Conservation (phyloP, 495 filamentous ascomycete species). For the Barbatosphaeria neglecta region DNA sequence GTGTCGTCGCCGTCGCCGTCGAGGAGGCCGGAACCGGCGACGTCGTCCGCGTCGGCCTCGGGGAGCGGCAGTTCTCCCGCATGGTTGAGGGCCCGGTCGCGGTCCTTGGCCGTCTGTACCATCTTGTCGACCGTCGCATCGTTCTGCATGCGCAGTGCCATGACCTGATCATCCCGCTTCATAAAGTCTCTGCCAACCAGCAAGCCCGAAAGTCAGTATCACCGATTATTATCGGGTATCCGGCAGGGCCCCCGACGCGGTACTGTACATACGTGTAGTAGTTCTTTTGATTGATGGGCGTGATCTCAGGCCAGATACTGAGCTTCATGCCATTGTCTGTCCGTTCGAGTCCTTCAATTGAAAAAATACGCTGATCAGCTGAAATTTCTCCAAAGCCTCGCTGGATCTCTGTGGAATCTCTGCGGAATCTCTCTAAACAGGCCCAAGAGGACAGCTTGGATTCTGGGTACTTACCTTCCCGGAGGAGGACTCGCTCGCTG, state of each 20-base stretch:
- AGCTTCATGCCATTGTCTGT: constrained; percentile 97
- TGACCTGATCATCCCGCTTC: constrained; percentile 92
- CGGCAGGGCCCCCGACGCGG: neutral
- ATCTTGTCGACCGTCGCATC: constrained; percentile 71
- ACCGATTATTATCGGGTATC: neutral
- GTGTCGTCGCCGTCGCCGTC: constrained; percentile 55
- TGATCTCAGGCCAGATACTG: constrained; percentile 84
- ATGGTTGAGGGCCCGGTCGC: constrained; percentile 71
- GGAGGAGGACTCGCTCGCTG: constrained; percentile 39
- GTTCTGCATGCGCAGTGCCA: constrained; percentile 73
- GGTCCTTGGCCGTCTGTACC: constrained; percentile 72
- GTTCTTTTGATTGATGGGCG: constrained; percentile 96
- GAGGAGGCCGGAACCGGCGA: constrained; percentile 42
- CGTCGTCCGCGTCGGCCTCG: constrained; percentile 48
- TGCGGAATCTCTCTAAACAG: too few relatives aligned
- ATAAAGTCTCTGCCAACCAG: constrained; percentile 81
- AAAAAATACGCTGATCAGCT: neutral
- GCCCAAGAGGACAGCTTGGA: too few relatives aligned
- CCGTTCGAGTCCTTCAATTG: constrained; percentile 62
- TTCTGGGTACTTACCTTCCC: constrained; percentile 34
- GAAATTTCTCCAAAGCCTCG: neutral
- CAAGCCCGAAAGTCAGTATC: constrained; percentile 10
- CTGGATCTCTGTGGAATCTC: too few relatives aligned
- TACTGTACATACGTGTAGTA: constrained; percentile 79
- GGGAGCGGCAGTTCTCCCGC: constrained; percentile 51